A percentile compares a stretch with the other conserved stretches of the same genome.
Evolutionary conservation across 2,329 filamentous ascomycete species (phyloP).

Genomic region (Emmonsiellopsis sp.): DNA sequence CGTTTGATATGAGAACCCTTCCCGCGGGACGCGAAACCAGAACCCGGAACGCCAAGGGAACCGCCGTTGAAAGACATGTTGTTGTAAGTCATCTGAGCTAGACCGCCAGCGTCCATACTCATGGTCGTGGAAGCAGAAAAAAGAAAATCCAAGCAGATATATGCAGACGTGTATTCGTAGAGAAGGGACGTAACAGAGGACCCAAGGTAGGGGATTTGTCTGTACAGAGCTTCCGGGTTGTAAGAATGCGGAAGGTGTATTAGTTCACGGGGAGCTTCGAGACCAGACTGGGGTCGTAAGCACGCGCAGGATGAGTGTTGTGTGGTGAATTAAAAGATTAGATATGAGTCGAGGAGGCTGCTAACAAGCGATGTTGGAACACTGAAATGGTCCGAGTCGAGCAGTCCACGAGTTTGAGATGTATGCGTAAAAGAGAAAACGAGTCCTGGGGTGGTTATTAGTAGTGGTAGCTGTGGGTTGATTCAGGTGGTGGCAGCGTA

Average conservation of each 20-base stretch:
- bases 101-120: constrained; percentile 88
- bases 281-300: too few species aligned
- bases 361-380: too few species aligned
- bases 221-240: too few species aligned
- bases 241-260: too few species aligned
- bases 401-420: neutral
- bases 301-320: too few species aligned
- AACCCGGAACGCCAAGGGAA: constrained; percentile 65
- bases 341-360: too few species aligned
- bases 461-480: neutral
- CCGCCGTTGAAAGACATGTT: constrained; percentile 58
- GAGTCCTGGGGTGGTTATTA: neutral
- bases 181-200: neutral
- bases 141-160: constrained; percentile 19
- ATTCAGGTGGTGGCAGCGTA: neutral
- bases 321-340: too few species aligned
- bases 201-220: neutral
- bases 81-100: constrained; percentile 97
- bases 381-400: neutral
- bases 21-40: constrained; percentile 75
- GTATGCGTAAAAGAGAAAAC: neutral
- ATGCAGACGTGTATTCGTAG: constrained; percentile 12
- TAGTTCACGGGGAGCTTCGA: too few species aligned
- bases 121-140: constrained; percentile 19
- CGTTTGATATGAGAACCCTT: constrained; percentile 86